Conservation (phyloP, 352 stramenopile genomes). For the Halophytophthora batemanensis region DNA sequence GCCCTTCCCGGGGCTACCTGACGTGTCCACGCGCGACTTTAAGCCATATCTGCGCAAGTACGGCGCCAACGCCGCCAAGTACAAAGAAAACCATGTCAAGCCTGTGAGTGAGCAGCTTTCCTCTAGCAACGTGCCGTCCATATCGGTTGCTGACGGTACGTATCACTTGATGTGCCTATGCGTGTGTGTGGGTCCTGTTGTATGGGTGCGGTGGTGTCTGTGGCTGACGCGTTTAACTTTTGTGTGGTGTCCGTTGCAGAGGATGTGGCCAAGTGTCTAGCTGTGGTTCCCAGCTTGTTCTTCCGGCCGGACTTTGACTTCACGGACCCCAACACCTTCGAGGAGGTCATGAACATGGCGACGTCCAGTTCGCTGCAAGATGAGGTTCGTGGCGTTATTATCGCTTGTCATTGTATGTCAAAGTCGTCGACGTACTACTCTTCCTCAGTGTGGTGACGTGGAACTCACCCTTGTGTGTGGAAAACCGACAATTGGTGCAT, state of each 20-base stretch:
- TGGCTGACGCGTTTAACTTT: constrained; percentile 1
- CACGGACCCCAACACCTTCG: constrained; percentile 70
- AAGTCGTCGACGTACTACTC: no score
- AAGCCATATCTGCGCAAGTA: constrained; percentile 75
- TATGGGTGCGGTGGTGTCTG: not conserved
- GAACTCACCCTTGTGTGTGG: not conserved
- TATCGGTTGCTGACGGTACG: constrained; percentile 72
- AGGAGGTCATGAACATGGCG: constrained; percentile 77
- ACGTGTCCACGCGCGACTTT: constrained; percentile 67
- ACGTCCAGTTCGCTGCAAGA: constrained; percentile 58
- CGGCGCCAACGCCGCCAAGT: constrained; percentile 56
- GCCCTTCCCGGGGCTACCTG: constrained; percentile 58
- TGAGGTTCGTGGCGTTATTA: constrained; percentile 29
- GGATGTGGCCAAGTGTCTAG: constrained; percentile 77
- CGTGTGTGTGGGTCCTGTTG: not conserved
- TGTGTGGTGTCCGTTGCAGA: constrained; percentile 30
- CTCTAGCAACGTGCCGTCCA: constrained; percentile 77
- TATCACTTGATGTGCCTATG: not conserved
- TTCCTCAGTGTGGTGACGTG: not conserved
- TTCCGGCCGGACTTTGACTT: constrained; percentile 79
- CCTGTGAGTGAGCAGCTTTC: constrained; percentile 81
- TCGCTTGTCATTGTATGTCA: not conserved
- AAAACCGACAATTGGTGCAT: not conserved
- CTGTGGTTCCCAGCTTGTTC: constrained; percentile 74
- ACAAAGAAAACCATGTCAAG: constrained; percentile 75